Percentiles rank a stretch among this genome's conserved stretches.
phyloP scores from a whole-genome alignment of 2,329 filamentous ascomycete species.

The Exophiala bonariae region DNA sequence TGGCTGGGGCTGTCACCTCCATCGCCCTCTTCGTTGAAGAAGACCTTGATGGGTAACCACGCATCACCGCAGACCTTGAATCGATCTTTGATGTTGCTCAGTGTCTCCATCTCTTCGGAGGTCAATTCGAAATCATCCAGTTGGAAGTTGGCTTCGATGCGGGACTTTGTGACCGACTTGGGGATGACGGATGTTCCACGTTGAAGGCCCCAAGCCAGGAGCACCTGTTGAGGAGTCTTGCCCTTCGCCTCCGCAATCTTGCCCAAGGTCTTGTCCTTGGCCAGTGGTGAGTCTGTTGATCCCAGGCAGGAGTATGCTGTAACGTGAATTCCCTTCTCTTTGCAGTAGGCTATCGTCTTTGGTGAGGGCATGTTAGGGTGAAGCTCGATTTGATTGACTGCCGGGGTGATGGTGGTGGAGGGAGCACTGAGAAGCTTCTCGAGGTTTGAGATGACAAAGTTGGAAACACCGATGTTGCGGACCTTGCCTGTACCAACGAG shows the following conservation, averaged over 20 bases:
- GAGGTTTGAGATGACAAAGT: conserved; percentile 79
- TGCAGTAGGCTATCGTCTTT: conserved; percentile 72
- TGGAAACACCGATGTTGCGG: conserved; percentile 80
- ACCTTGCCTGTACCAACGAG: conserved; percentile 59
- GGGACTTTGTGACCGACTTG: conserved; percentile 72
- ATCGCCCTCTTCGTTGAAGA: conserved; percentile 53
- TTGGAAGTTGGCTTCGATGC: conserved; percentile 76
- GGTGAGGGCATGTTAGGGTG: conserved; percentile 81
- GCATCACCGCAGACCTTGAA: conserved; percentile 80
- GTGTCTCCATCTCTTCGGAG: conserved; percentile 68
- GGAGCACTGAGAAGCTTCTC: conserved; percentile 72
- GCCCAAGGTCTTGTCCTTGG: conserved; percentile 46
- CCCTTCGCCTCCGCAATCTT: conserved; percentile 29
- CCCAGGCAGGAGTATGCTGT: conserved; percentile 68
- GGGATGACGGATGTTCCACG: conserved; percentile 77
- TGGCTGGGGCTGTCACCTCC: conserved; percentile 21
- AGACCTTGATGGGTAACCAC: conserved; percentile 67
- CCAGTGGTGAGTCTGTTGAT: conserved; percentile 68
- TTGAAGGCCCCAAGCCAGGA: conserved; percentile 78
- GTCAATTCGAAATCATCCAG: conserved; percentile 73
- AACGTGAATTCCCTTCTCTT: conserved; percentile 70
- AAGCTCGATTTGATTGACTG: conserved; percentile 76
- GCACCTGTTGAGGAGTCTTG: conserved; percentile 62
- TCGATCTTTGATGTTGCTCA: conserved; percentile 68
- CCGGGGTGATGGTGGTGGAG: conserved; percentile 61